A percentile compares a stretch with the other conserved stretches of the same genome.
phyloP scores from a whole-genome alignment of 148 eudicot species.

The Rheum nobile region DNA sequence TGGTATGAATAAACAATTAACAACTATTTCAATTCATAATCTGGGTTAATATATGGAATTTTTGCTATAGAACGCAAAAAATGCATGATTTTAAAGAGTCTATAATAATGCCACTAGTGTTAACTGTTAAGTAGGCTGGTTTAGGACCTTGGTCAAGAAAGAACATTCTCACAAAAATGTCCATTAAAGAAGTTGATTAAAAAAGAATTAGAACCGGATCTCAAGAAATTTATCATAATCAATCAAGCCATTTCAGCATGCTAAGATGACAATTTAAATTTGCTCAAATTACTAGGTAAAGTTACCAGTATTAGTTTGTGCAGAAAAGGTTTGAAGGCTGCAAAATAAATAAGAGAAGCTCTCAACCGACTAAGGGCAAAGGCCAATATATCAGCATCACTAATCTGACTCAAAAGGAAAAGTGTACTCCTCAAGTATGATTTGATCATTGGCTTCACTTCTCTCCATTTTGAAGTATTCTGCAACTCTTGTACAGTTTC shows the following conservation, averaged over 20 bases:
- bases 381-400: constrained; percentile 59
- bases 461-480: constrained; percentile 60
- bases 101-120: background rate
- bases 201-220: background rate
- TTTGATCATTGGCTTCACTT: constrained; percentile 52
- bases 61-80: background rate
- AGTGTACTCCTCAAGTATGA: constrained; percentile 78
- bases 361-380: constrained; percentile 51
- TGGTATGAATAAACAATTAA: background rate
- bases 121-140: background rate
- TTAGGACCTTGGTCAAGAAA: background rate
- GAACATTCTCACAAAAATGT: background rate
- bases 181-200: background rate
- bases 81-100: background rate
- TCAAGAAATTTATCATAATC: background rate
- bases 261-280: background rate
- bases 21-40: background rate
- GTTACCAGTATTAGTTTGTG: constrained; percentile 64
- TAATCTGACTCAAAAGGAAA: constrained; percentile 63
- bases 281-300: constrained; percentile 4
- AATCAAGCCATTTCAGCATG: background rate
- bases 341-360: constrained; percentile 66
- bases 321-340: constrained; percentile 60
- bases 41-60: background rate
- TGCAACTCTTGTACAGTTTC: constrained; percentile 45